Base-by-base conservation (phyloP, 1,139 yeast species). In the Yamadazyma conglobata region DNA sequence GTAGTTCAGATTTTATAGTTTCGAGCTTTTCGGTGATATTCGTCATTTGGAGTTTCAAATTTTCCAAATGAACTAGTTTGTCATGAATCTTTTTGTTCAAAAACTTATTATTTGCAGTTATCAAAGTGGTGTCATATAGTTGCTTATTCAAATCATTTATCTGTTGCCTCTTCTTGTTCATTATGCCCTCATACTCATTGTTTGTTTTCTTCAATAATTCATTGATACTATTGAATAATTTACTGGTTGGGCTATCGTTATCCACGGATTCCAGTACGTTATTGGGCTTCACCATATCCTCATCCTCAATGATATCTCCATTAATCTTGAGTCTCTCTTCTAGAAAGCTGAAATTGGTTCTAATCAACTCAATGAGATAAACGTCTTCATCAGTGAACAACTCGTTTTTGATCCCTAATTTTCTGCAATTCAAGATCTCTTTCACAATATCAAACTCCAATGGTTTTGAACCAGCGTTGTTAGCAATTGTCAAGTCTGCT, bases 401-500 rank as follows among this genome's bases (percentile, higher is more conserved):
- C 10, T 39, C 42, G 14, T 37, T 31, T 6, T 33, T 30, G 19
- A 43, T 44, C 18, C 45, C 46, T 14, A 43, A 34, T 26, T 43
- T 41, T 22, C 33, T 43, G 19, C 32, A 34, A 15, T 46, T 42
- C 8, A 48, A 27, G 3, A 50, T 42, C 30, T 60, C 67, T 34
- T 60, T 60, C n/a, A 62, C 60, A 31, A 79, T 67, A 31, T 95
- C 96, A 55, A 85, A 91, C 59, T 91, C 97, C 10, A 70, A 61
- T 3, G 98, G 95, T 38, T 85, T 76, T 19, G 88, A 70, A 0
- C 96, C 96, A 6, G 89, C 82, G 32, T 85, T 81, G 52, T 91
- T 93, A 4, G 88, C 73, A 26, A 86, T 65, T 23, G 70, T 68
- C 3, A 86, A 76, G 50, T 88, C 93, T 1, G 97, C 97, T 19